phyloP scores from a whole-genome alignment of 169 alveolate genomes.

The Plasmodium billcollinsi region DNA sequence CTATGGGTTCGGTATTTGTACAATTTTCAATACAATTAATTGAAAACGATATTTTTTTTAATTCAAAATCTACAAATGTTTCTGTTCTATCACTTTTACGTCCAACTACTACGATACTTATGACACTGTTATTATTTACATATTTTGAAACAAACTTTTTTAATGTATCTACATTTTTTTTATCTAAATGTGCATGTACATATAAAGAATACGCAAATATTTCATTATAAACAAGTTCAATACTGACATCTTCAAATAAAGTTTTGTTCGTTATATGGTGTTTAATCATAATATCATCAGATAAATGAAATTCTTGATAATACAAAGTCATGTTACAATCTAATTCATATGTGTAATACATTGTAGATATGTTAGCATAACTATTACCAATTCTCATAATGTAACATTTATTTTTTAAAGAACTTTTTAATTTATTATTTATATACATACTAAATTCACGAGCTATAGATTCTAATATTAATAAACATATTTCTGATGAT shows the following conservation, averaged over 20 bases:
- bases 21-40: conserved; percentile 10
- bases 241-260: conserved; percentile 31
- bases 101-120: conserved; percentile 28
- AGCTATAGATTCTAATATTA: conserved; percentile 34
- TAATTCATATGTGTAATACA: conserved; percentile 59
- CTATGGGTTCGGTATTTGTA: conserved; percentile 32
- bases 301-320: conserved; percentile 13
- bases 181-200: conserved; percentile 12
- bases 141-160: conserved; percentile 12
- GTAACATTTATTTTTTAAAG: conserved; percentile 9
- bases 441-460: conserved; percentile 23
- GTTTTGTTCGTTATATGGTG: conserved; percentile 24
- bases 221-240: conserved; percentile 24
- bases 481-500: conserved; percentile 48
- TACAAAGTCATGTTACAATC: conserved; percentile 56
- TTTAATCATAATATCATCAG: conserved; percentile 20
- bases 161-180: not conserved
- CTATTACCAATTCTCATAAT: conserved; percentile 24
- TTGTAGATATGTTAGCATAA: conserved; percentile 42
- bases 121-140: conserved; percentile 5
- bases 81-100: conserved; percentile 17
- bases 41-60: conserved; percentile 21
- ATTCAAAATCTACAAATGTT: not conserved
- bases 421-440: conserved; percentile 12
- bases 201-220: conserved; percentile 31